Percentiles rank a stretch among this genome's conserved stretches.
phyloP scores from a whole-genome alignment of 2,329 filamentous ascomycete species.

The Fusarium bulbicola region DNA sequence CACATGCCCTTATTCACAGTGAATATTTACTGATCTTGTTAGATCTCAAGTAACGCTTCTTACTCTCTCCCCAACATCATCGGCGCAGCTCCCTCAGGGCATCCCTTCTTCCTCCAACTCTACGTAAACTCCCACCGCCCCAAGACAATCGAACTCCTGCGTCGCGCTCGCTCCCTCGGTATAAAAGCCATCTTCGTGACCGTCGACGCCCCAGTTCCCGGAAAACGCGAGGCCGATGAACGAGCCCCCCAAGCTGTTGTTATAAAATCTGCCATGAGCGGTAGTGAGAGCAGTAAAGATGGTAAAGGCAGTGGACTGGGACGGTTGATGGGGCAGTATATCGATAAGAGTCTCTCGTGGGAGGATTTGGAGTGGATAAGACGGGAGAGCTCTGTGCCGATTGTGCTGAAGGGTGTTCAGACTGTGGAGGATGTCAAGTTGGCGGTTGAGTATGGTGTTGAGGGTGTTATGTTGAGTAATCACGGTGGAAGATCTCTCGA shows the following conservation, averaged over 20 bases:
- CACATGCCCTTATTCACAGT: fast-evolving
- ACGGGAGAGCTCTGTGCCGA: slow-evolving; percentile 54
- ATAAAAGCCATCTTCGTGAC: slow-evolving; percentile 63
- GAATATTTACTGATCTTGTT: background rate
- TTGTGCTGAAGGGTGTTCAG: slow-evolving; percentile 68
- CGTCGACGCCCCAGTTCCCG: slow-evolving; percentile 64
- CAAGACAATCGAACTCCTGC: slow-evolving; percentile 58
- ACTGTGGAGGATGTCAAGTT: slow-evolving; percentile 62
- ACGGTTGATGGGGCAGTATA: slow-evolving; percentile 60
- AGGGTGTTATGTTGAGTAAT: slow-evolving; percentile 66
- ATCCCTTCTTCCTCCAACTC: slow-evolving; percentile 53
- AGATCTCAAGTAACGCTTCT: slow-evolving; percentile 43
- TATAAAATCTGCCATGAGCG: slow-evolving; percentile 49
- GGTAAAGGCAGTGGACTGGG: slow-evolving; percentile 63
- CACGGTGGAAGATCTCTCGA: slow-evolving; percentile 67
- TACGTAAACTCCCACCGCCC: slow-evolving; percentile 62
- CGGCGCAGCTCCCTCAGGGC: slow-evolving; percentile 29
- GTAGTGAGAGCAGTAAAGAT: slow-evolving; percentile 56
- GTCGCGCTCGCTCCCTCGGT: slow-evolving; percentile 51
- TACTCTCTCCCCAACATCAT: slow-evolving; percentile 40
- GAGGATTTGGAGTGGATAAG: slow-evolving; percentile 63
- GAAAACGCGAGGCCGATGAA: slow-evolving; percentile 67
- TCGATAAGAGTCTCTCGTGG: slow-evolving; percentile 63
- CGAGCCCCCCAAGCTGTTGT: slow-evolving; percentile 58
- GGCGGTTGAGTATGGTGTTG: slow-evolving; percentile 58